Conservation (phyloP, 2,329 filamentous ascomycete genomes). For the Aspergillus sp. region DNA sequence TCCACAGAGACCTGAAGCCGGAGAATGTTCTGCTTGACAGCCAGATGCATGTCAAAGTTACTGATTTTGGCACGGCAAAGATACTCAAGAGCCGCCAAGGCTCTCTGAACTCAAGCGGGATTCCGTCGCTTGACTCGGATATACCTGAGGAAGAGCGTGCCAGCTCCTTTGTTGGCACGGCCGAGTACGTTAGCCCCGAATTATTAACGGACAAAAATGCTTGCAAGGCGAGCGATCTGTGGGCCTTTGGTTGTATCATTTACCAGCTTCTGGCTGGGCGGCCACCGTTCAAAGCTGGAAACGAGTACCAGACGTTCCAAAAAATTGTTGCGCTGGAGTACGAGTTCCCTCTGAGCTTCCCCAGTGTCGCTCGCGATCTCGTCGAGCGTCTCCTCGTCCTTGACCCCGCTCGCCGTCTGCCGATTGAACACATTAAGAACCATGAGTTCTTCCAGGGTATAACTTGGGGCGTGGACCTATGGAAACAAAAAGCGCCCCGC, state of each 20-base stretch:
- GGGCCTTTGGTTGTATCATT: slow-evolving; percentile 98
- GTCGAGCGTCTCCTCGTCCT: slow-evolving; percentile 88
- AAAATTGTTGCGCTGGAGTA: slow-evolving; percentile 96
- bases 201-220: slow-evolving; percentile 95
- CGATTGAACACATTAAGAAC: slow-evolving; percentile 94
- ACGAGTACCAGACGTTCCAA: slow-evolving; percentile 96
- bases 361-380: slow-evolving; percentile 78
- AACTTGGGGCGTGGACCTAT: slow-evolving; percentile 77
- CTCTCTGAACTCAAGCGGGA: slow-evolving; percentile 46
- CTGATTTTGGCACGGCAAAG: slow-evolving; percentile 98
- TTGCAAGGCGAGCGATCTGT: slow-evolving; percentile 95
- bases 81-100: slow-evolving; percentile 64
- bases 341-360: slow-evolving; percentile 87
- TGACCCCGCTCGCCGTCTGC: slow-evolving; percentile 79
- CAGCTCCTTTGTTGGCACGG: slow-evolving; percentile 94
- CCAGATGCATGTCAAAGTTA: slow-evolving; percentile 98
- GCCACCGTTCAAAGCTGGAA: slow-evolving; percentile 92
- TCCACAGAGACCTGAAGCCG: slow-evolving; percentile 93
- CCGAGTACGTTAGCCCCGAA: slow-evolving; percentile 97
- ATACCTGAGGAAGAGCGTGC: slow-evolving; percentile 69
- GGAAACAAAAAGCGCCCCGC: slow-evolving; percentile 86
- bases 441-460: slow-evolving; percentile 94
- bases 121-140: slow-evolving; percentile 51
- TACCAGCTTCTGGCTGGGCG: slow-evolving; percentile 95
- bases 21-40: slow-evolving; percentile 95